phyloP scores from a whole-genome alignment of 306 rosid species.

The Vigna trinervia region DNA sequence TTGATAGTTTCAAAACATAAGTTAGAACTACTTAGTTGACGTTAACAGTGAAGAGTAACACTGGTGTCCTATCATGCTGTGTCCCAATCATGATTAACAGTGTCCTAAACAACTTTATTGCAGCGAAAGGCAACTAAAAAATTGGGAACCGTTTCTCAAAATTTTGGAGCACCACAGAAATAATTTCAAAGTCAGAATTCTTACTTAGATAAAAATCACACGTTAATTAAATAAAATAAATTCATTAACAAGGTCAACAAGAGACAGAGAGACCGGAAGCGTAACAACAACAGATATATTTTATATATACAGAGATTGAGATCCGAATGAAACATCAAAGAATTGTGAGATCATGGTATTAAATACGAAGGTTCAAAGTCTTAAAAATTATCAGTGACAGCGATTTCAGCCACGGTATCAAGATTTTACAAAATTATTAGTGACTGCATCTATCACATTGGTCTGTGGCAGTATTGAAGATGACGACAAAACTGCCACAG shows the following conservation, averaged over 20 bases:
- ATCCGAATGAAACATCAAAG: slow-evolving; percentile 2
- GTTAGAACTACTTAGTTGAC: neutral
- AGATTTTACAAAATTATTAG: neutral
- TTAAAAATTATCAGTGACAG: neutral
- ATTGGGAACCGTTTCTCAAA: slow-evolving; percentile 11
- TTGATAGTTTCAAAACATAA: slow-evolving; percentile 9
- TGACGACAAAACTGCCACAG: neutral
- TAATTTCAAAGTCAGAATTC: slow-evolving; percentile 31
- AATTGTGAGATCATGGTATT: neutral
- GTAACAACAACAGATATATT: neutral
- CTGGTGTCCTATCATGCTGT: neutral
- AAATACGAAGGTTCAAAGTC: neutral
- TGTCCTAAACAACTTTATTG: slow-evolving; percentile 8
- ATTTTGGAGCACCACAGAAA: slow-evolving; percentile 23
- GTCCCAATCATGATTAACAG: slow-evolving; percentile 7
- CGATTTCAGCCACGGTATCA: neutral
- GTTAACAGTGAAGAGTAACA: slow-evolving; percentile 26
- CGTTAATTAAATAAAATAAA: slow-evolving; percentile 16
- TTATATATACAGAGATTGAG: neutral
- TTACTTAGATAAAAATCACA: slow-evolving; percentile 21
- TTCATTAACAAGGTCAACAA: slow-evolving; percentile 9
- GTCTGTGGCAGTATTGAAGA: neutral
- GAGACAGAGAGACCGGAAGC: neutral
- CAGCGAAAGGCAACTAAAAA: slow-evolving; percentile 8
- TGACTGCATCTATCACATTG: too few species aligned